Conservation (phyloP, 2,329 filamentous ascomycete species). For the Aspergillus sojae region DNA sequence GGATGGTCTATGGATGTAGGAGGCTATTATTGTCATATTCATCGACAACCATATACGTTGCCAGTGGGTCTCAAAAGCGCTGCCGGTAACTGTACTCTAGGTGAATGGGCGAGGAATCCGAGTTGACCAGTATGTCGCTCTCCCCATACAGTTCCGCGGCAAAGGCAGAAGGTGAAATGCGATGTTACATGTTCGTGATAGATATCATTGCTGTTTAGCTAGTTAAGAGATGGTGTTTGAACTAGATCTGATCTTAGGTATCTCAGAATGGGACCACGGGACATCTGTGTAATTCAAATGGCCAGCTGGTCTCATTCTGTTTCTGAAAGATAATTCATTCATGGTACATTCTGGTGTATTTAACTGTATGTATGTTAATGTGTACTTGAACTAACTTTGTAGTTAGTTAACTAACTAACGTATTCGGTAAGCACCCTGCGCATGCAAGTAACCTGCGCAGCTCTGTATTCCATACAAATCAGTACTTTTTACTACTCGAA, state of each 20-base stretch:
- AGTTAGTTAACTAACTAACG: too few relatives aligned
- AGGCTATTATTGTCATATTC: not conserved
- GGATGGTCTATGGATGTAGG: slow-evolving; percentile 15
- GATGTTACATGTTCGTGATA: not conserved
- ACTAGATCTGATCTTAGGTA: not conserved
- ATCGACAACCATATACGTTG: not conserved
- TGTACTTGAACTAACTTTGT: too few relatives aligned
- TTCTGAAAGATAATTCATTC: not conserved
- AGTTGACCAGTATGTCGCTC: not conserved
- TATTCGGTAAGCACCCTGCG: too few relatives aligned
- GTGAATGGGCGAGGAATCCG: not conserved
- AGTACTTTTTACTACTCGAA: too few relatives aligned
- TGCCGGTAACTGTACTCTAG: not conserved
- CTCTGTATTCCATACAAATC: too few relatives aligned
- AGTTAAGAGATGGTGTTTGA: not conserved
- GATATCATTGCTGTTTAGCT: not conserved
- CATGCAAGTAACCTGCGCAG: too few relatives aligned
- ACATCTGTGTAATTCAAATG: not conserved
- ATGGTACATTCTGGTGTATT: not conserved
- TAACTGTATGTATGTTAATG: not conserved
- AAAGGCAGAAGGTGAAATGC: not conserved
- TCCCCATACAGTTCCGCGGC: not conserved
- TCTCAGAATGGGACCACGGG: not conserved
- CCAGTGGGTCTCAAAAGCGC: not conserved
- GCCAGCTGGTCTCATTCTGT: not conserved